A percentile compares a stretch with the other conserved stretches of the same genome.
phyloP scores from a whole-genome alignment of 2,329 filamentous ascomycete species.

The Phoma sp. region DNA sequence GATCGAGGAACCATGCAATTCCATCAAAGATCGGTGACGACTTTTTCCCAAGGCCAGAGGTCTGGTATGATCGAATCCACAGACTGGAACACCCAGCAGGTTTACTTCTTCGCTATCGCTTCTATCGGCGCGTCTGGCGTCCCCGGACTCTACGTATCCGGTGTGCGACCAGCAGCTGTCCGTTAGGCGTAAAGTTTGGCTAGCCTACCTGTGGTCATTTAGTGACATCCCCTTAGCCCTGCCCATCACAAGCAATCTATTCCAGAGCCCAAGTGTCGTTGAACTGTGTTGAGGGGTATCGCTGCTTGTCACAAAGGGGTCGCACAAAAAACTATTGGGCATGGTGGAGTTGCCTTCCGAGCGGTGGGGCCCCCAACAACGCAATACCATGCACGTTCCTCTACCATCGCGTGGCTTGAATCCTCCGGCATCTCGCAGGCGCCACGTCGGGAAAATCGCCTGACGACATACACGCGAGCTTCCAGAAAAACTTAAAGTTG shows the following conservation, averaged over 20 bases:
- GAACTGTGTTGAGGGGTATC: neutral
- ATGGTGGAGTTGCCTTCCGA: slow-evolving; percentile 1
- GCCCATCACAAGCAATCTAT: neutral
- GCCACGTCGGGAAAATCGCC: slow-evolving; percentile 11
- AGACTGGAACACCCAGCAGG: slow-evolving; percentile 58
- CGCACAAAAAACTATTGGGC: slow-evolving; percentile 3
- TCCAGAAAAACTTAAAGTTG: neutral
- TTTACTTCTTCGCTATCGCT: slow-evolving; percentile 6
- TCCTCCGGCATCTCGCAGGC: slow-evolving; percentile 9
- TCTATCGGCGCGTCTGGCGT: too few species aligned
- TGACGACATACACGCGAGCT: neutral
- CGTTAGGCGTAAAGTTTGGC: slow-evolving; percentile 17
- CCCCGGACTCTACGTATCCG: too few species aligned
- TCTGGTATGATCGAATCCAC: slow-evolving; percentile 56
- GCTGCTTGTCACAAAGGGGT: slow-evolving; percentile 1
- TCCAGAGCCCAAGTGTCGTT: neutral
- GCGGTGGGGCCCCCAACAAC: slow-evolving; percentile 1
- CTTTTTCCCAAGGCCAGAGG: slow-evolving; percentile 60
- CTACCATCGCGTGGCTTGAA: slow-evolving; percentile 4
- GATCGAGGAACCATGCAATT: neutral
- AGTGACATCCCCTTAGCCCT: neutral
- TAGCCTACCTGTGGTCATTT: slow-evolving; percentile 10
- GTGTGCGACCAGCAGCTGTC: slow-evolving; percentile 18
- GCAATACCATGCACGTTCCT: slow-evolving; percentile 2
- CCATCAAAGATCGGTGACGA: slow-evolving; percentile 51